Base-by-base conservation (phyloP, 2,329 filamentous ascomycete genomes). In the Colletotrichum salicis region DNA sequence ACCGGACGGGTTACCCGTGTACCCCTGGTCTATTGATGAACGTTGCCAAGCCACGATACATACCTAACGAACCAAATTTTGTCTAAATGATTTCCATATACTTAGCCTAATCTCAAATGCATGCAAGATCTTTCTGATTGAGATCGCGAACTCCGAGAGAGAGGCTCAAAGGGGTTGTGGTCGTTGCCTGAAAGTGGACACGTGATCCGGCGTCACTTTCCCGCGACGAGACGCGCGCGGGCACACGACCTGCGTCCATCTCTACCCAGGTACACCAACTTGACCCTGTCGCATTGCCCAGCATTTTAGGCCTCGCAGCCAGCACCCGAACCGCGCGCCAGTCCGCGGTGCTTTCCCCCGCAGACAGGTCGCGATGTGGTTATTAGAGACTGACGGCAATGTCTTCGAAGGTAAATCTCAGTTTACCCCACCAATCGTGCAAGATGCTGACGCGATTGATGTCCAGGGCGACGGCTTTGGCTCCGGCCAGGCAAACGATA, bases 401-500 rank as follows among this genome's bases (percentile, higher is more conserved):
- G 83, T 86, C 64, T 87, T 91, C 70, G 81, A 84, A 67, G 84
- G 85, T 82, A 77, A 74, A 77, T 64, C 15, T 35, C 1, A 37
- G 24, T 59, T n/a, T 22, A 22, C 15, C 19, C 54, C 19, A 24
- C 15, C 33, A 41, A 45, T 5, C 15, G 41, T 35, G 41, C 45
- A 33, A 65, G 54, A 63, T 56, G 58, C 75, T 67, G 31, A 60
- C 56, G 59, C 41, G 27, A 45, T 56, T 48, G 4, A 64, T 27
- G 45, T 10, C 1, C 35, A 84, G 83, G 82, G 61, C 80, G 81
- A 33, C 90, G 90, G 77, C 86, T 95, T 75, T 97, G 95, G 95
- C 87, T 97, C 73, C 91, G 92, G 70, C 95, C 95, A 2, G 95
- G 95, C 62, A 94, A 94, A 79, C 90, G 89, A 76, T 96, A 96